Conservation (phyloP, 2,329 filamentous ascomycete species). For the Cercospora sojina region DNA sequence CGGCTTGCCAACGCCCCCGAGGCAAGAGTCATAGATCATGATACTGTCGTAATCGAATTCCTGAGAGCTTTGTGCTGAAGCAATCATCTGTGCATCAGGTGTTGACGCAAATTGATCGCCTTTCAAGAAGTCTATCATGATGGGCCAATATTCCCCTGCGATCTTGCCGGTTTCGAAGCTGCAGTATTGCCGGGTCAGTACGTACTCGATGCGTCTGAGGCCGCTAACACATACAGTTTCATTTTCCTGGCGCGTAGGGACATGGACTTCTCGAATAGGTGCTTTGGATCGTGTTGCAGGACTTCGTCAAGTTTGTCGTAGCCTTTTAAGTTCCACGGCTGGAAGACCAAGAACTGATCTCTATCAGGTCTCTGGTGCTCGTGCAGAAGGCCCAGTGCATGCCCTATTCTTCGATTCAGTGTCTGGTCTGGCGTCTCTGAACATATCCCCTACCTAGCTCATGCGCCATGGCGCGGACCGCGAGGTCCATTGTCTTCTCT, state of each 20-base stretch:
- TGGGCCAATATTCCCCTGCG: neutral
- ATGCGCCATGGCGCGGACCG: conserved; percentile 16
- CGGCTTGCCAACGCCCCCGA: neutral
- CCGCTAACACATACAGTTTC: neutral
- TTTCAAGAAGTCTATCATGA: neutral
- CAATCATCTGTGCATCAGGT: neutral
- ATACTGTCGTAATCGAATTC: conserved; percentile 12
- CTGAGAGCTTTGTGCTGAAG: neutral
- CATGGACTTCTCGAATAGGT: conserved; percentile 1
- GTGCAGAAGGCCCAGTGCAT: conserved; percentile 22
- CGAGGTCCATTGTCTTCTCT: neutral
- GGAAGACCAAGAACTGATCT: conserved; percentile 17
- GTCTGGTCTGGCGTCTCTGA: neutral
- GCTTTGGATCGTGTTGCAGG: conserved; percentile 5
- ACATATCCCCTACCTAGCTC: conserved; percentile 18
- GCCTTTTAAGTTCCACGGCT: conserved; percentile 12
- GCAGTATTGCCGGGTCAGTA: neutral
- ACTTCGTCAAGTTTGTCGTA: conserved; percentile 8
- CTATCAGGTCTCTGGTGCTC: conserved; percentile 25
- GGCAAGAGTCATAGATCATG: conserved; percentile 8
- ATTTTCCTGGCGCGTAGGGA: neutral
- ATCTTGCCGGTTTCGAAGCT: neutral
- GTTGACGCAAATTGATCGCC: neutral
- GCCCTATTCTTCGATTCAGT: conserved; percentile 13
- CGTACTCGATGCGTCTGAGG: neutral